Evolutionary conservation across 805 yeast genomes (phyloP), one percentile per base, ranked within the genome.

Genomic region (Lachancea mirantina): DNA sequence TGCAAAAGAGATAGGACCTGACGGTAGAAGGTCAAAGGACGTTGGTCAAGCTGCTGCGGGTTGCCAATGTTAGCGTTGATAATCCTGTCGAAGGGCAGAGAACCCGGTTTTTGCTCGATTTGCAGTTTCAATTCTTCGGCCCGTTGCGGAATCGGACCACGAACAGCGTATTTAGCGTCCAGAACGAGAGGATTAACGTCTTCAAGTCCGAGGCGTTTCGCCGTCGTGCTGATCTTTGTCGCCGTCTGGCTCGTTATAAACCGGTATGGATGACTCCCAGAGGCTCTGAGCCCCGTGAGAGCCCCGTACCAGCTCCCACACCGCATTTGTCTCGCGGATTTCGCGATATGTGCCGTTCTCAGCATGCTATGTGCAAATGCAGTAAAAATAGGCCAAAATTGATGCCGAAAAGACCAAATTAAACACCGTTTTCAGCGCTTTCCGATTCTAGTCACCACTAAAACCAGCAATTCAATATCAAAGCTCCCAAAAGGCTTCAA

Each of bases 61-160:
- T 92, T 92, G 19, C 99, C 99, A 42, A 92, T 92, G 56, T 92
- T 92, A 42, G 96, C 92, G 50, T 76, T 78, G 54, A 94, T 81
- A 48, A 92, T 83, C 39, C 72, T 64, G 26, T 71, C 61, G 53
- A 87, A 92, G 1, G 95, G 94, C 43, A 85, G 63, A 4, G 82
- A 74, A 13, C 65, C 67, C 16, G 82, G 78, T 23, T 72, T 65
- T 25, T 62, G 55, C 8, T 57, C 54, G 23, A 92, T 65, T 45
- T 74, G 70, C 7, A 59, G 62, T 38, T 78, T 68, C 38, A 92
- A 63, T 52, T 85, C 83, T 49, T 89, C 97, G 16, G 98, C 97
- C 45, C 85, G 75, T 41, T 80, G 74, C n/a, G 98, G 97, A 39
- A 92, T 82, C 20, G 74, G 69, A 18, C 99, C 99, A 50, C 99